phyloP scores from a whole-genome alignment of 345 rosid genomes.

The Excoecaria cochinchinensis region DNA sequence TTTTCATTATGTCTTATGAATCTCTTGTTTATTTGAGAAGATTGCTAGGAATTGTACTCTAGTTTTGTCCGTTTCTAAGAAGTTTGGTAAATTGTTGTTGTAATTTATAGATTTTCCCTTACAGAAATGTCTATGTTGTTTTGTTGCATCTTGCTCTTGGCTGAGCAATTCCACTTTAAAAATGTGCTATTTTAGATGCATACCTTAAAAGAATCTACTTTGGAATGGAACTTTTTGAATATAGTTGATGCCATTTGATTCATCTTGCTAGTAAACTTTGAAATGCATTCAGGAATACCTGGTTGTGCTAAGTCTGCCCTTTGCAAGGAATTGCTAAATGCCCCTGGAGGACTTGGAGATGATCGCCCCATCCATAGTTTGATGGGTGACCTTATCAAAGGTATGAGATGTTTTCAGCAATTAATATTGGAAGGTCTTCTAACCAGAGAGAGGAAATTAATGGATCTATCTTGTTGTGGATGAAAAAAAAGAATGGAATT shows the following conservation, averaged over 20 bases:
- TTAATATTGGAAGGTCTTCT: neutral
- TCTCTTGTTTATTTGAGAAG: neutral
- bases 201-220: conserved; percentile 2
- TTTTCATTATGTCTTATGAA: neutral
- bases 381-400: conserved; percentile 97
- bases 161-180: conserved; percentile 5
- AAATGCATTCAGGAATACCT: conserved; percentile 67
- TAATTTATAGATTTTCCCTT: neutral
- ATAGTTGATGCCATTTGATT: neutral
- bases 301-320: conserved; percentile 98
- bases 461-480: neutral
- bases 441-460: neutral
- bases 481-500: neutral
- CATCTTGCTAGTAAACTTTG: conserved; percentile 3
- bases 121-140: neutral
- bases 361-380: conserved; percentile 76
- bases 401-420: conserved; percentile 35
- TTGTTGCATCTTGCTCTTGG: neutral
- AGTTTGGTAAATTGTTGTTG: neutral
- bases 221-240: neutral
- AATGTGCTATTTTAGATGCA: neutral
- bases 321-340: conserved; percentile 75
- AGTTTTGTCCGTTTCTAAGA: neutral
- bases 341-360: conserved; percentile 75
- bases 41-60: neutral